Evolutionary conservation across 352 stramenopile genomes (phyloP), one percentile per base, ranked within the genome.

Genomic region (Aphanomyces astaci): DNA sequence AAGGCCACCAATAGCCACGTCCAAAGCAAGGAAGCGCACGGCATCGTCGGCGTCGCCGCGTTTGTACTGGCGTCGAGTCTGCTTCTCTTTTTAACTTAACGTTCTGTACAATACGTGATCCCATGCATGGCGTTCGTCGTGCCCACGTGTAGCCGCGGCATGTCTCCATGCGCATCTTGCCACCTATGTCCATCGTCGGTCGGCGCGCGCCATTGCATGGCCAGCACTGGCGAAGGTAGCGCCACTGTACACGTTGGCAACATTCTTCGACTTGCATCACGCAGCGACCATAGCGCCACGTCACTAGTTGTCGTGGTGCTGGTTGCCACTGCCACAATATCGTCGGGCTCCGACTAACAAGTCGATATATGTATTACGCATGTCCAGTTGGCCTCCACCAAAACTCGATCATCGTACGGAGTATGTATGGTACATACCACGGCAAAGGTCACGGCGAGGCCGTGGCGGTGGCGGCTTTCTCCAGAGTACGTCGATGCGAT

Each of bases 51-150:
- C 51, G 43, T 68, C 33, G 62, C 62, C 27, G 30, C 40, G 13
- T 68, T 68, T 68, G 62, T 68, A 28, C 39, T 68, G 15, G 62
- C 62, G 31, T 68, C 62, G 25, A 68, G 62, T 51, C 62, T 68
- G 11, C 32, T 68, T 10, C 62, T 68, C 62, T 68, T 68, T 62
- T 68, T 68, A 68, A 68, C 33, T 68, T 68, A 68, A 68, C 46
- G 2, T 31, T 30, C 30, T 36, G 24, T 45, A 24, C 32, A n/a
- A 43, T 49, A 22, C 10, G 7, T 22, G 24, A 25, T 27, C 54
- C 4, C 19, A 17, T 25, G 17, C 54, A 49, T 31, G 7, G 22
- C 10, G 31, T 10, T 10, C 31, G 11, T 25, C 9, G 22, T 40
- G 17, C 52, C 10, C 24, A 43, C 30, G 17, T 28, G 19, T 17